Percentiles rank a stretch among this genome's conserved stretches.
Evolutionary conservation across 2,329 filamentous ascomycete species (phyloP).

Genomic region (Teratosphaeria zuluensis): DNA sequence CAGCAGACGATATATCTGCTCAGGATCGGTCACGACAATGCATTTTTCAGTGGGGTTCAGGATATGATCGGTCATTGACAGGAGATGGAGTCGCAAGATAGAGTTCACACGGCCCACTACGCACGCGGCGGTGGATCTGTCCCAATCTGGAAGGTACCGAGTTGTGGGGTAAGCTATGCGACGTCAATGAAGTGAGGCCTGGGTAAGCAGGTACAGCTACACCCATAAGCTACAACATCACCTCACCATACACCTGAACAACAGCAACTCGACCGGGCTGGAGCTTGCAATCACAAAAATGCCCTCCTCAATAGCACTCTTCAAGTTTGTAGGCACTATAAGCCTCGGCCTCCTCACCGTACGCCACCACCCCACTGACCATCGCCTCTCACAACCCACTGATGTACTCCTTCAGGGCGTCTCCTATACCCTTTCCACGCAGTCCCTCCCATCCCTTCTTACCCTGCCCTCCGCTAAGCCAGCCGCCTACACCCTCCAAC

Average conservation of each 20-base stretch:
- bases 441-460: conserved; percentile 72
- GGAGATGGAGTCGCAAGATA: not conserved
- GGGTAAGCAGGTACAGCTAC: not conserved
- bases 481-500: conserved; percentile 57
- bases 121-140: not conserved
- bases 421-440: conserved; percentile 70
- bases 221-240: no score
- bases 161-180: not conserved
- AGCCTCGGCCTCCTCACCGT: conserved; percentile 64
- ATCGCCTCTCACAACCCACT: not conserved
- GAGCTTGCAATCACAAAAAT: conserved; percentile 13
- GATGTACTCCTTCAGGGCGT: conserved; percentile 54
- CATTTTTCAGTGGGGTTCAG: no score
- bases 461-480: conserved; percentile 65
- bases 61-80: no score
- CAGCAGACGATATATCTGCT: no score
- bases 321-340: conserved; percentile 89
- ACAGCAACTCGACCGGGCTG: not conserved
- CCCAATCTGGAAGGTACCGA: not conserved
- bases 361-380: conserved; percentile 7
- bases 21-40: no score
- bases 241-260: not conserved
- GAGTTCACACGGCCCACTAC: not conserved
- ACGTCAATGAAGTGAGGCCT: not conserved
- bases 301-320: conserved; percentile 54